These are phyloP conservation scores for Lantana camara DNA, from an alignment of 257 asterid genomes.

Conservation along the genomic window DNA sequence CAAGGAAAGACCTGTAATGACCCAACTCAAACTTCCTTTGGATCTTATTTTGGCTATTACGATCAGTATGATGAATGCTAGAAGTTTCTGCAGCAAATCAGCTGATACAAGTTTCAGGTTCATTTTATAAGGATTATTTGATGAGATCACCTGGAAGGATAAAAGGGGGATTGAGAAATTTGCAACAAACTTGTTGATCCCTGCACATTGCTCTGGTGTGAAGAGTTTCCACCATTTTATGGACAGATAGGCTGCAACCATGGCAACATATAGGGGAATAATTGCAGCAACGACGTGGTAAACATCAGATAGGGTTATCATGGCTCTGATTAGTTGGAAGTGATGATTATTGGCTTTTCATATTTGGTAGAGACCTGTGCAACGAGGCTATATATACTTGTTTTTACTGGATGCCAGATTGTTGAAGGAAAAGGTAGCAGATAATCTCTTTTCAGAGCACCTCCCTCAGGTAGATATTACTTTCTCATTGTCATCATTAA, in stretches of 20 bases:
- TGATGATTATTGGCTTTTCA: conserved; percentile 28
- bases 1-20: conserved; percentile 80
- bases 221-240: conserved; percentile 74
- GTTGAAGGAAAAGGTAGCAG: conserved; percentile 35
- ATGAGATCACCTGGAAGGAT: conserved; percentile 76
- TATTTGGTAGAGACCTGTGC: conserved; percentile 21
- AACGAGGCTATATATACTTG: conserved; percentile 47
- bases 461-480: conserved; percentile 31
- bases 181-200: conserved; percentile 89
- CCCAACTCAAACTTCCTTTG: conserved; percentile 62
- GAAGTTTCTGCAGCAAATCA: conserved; percentile 69
- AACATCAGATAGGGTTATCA: conserved; percentile 60
- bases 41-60: conserved; percentile 49
- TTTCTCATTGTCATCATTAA: conserved; percentile 24
- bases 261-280: conserved; percentile 74
- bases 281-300: conserved; percentile 64
- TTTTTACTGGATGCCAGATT: conserved; percentile 41
- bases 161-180: conserved; percentile 81
- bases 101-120: conserved; percentile 69
- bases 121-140: conserved; percentile 74
- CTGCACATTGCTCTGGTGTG: conserved; percentile 76
- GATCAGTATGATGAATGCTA: conserved; percentile 47
- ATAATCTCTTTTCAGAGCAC: conserved; percentile 47
- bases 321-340: conserved; percentile 38
- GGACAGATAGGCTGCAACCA: conserved; percentile 67